Percentiles rank a stretch among this genome's conserved stretches.
Evolutionary conservation across 768 basidiomycete genomes (phyloP).

Genomic region (Collybiopsis luxurians): DNA sequence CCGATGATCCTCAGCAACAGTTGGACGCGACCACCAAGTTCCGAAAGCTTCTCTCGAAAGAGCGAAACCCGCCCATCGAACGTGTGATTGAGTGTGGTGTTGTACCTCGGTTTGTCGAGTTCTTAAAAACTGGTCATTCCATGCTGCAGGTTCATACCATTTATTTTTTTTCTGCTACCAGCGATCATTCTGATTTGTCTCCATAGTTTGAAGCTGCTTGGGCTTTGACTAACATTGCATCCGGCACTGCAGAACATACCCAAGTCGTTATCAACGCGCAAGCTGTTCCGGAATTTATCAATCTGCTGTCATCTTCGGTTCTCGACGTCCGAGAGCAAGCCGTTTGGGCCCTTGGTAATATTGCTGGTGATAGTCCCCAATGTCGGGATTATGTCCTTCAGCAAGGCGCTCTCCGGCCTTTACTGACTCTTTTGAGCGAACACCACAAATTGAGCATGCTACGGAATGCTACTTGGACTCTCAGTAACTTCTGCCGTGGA

Average conservation of each 20-base stretch:
- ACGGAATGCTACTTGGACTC: conserved; percentile 97
- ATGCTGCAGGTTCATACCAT: conserved; percentile 71
- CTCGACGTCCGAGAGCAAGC: conserved; percentile 98
- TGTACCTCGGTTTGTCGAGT: conserved; percentile 95
- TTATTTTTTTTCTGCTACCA: conserved; percentile 4
- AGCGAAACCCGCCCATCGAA: conserved; percentile 99
- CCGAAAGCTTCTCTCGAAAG: conserved; percentile 97
- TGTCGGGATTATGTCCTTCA: conserved; percentile 97
- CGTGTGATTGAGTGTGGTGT: conserved; percentile 97
- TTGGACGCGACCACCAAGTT: conserved; percentile 97
- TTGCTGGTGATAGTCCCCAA: conserved; percentile 96
- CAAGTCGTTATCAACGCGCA: conserved; percentile 95
- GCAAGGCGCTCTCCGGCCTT: conserved; percentile 89
- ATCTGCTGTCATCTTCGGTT: conserved; percentile 89
- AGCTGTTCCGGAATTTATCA: conserved; percentile 97
- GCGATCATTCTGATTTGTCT: conserved; percentile 6
- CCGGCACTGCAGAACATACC: conserved; percentile 97
- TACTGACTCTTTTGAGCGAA: conserved; percentile 86
- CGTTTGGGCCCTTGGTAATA: conserved; percentile 99
- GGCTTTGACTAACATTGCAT: conserved; percentile 97
- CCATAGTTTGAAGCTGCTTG: conserved; percentile 93
- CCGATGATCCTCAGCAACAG: conserved; percentile 87
- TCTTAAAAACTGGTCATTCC: conserved; percentile 74
- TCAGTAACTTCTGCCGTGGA: conserved; percentile 99
- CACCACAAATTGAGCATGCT: conserved; percentile 99